Evolutionary conservation across 2,329 filamentous ascomycete genomes (phyloP).

Genomic region (Passalora sequoiae): DNA sequence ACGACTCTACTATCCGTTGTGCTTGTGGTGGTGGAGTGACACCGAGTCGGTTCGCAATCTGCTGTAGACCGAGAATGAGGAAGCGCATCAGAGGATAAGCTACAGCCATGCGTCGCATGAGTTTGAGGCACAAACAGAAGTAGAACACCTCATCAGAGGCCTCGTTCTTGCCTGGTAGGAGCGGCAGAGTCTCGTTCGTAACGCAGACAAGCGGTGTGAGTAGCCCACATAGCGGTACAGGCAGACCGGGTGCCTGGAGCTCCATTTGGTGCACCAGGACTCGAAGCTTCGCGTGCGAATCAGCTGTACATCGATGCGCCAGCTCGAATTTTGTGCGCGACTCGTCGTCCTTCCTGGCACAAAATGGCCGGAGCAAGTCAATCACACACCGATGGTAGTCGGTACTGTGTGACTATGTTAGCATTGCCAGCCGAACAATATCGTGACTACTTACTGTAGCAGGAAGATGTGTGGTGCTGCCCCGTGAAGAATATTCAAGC

Average conservation of each 20-base stretch:
- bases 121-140: constrained; percentile 10
- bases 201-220: constrained; percentile 5
- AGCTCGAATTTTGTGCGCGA: background rate
- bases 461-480: constrained; percentile 10
- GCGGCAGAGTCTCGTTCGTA: constrained; percentile 5
- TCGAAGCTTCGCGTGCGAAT: constrained; percentile 5
- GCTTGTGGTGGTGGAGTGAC: background rate
- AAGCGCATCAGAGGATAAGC: constrained; percentile 7
- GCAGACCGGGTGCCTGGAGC: constrained; percentile 4
- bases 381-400: constrained; percentile 12
- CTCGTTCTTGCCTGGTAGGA: background rate
- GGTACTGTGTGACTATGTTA: too few relatives aligned
- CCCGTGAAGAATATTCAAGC: constrained; percentile 6
- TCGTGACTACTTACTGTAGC: constrained; percentile 12
- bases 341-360: background rate
- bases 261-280: constrained; percentile 10
- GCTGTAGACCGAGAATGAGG: constrained; percentile 4
- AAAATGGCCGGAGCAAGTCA: constrained; percentile 11
- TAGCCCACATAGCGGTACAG: constrained; percentile 4
- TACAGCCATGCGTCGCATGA: constrained; percentile 9
- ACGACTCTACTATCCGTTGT: background rate
- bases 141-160: constrained; percentile 10
- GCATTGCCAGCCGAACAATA: too few relatives aligned
- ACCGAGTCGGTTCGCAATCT: constrained; percentile 3
- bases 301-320: background rate